Conservation (phyloP, 768 basidiomycete species). For the Guyanaporus albipodus region DNA sequence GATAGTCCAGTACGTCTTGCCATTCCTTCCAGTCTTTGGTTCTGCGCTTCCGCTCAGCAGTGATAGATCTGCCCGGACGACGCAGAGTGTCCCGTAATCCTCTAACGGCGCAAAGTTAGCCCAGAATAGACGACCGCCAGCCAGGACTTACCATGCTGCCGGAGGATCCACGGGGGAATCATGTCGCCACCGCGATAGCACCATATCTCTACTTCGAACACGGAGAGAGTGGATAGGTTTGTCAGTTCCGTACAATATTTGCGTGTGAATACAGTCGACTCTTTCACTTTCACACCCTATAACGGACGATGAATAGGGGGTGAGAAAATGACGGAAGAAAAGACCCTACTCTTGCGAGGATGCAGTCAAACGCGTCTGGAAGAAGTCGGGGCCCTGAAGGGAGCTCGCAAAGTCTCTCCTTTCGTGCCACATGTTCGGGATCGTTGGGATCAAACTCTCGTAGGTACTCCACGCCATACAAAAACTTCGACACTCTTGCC, state of each 20-base stretch:
- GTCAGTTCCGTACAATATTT: conserved; percentile 84
- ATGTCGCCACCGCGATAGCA: conserved; percentile 73
- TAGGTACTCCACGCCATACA: conserved; percentile 81
- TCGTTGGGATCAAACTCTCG: conserved; percentile 63
- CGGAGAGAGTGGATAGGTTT: conserved; percentile 66
- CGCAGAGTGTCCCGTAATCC: conserved; percentile 71
- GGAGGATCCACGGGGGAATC: conserved; percentile 71
- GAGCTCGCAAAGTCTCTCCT: conserved; percentile 65
- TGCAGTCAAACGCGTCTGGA: conserved; percentile 81
- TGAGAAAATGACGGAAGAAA: neutral
- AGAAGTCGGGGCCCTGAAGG: conserved; percentile 76
- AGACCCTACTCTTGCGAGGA: conserved; percentile 57
- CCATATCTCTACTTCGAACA: conserved; percentile 84
- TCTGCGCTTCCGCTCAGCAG: conserved; percentile 67
- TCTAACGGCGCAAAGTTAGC: conserved; percentile 36
- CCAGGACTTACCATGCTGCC: conserved; percentile 38
- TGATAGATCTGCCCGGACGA: conserved; percentile 75
- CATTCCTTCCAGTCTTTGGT: conserved; percentile 57
- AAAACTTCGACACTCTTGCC: conserved; percentile 72
- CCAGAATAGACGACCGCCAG: neutral
- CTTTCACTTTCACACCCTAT: conserved; percentile 71
- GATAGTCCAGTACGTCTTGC: conserved; percentile 79
- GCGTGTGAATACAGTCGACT: conserved; percentile 74
- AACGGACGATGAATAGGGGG: conserved; percentile 8
- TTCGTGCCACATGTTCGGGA: conserved; percentile 60